Conservation (phyloP, 345 rosid genomes). For the Brassica napus region DNA sequence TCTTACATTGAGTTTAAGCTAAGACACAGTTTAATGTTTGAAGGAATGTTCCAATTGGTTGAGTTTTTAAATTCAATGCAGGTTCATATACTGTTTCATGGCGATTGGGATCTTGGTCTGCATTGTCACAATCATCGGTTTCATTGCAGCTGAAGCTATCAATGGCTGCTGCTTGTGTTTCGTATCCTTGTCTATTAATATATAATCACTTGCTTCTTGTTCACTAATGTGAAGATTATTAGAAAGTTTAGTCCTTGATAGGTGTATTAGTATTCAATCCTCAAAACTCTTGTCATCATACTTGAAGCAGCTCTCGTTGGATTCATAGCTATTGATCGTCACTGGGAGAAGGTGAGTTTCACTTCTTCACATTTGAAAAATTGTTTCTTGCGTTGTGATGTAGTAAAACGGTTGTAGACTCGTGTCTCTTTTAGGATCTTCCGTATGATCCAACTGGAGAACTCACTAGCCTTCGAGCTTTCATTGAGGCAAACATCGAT, state of each 20-base stretch:
- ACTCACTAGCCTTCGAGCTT: conserved; percentile 66
- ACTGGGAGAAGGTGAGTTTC: conserved; percentile 71
- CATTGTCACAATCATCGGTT: conserved; percentile 69
- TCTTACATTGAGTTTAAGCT: not conserved
- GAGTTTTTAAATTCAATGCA: conserved; percentile 38
- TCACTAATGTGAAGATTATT: not conserved
- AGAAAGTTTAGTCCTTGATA: conserved; percentile 38
- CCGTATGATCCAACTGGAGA: conserved; percentile 87
- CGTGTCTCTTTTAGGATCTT: conserved; percentile 33
- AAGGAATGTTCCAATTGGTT: conserved; percentile 8
- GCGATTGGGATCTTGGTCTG: conserved; percentile 78
- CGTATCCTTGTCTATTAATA: conserved; percentile 59
- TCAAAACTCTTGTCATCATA: conserved; percentile 58
- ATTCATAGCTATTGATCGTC: conserved; percentile 75
- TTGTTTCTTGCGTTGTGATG: not conserved
- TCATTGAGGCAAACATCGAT: conserved; percentile 64
- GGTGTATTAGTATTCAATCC: conserved; percentile 56
- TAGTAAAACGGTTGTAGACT: not conserved
- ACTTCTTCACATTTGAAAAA: conserved; percentile 10
- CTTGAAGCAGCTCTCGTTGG: conserved; percentile 80
- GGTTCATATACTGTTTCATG: conserved; percentile 97
- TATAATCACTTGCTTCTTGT: not conserved
- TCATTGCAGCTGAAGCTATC: conserved; percentile 88
- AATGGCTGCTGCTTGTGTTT: conserved; percentile 90
- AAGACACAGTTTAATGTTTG: not conserved